phyloP scores from a whole-genome alignment of 176 grass and related monocot genomes.

The Tillandsia leiboldiana region DNA sequence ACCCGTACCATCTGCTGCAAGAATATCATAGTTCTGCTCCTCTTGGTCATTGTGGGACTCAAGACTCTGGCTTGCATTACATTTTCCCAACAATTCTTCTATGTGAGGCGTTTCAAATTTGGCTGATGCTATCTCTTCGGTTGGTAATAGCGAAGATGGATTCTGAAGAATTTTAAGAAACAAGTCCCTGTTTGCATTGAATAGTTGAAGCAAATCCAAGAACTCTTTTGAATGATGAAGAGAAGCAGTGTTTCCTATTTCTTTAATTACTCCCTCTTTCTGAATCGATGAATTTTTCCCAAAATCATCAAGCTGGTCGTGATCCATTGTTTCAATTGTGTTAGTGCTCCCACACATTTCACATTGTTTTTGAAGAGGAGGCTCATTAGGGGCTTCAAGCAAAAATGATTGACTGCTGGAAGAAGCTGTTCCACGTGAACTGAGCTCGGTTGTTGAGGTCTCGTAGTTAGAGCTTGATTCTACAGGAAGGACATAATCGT shows the following conservation, averaged over 20 bases:
- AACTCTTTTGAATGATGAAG: conserved; percentile 53
- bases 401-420: conserved; percentile 6
- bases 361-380: background rate
- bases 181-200: conserved; percentile 49
- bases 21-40: background rate
- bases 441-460: conserved; percentile 14
- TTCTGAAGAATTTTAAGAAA: conserved; percentile 63
- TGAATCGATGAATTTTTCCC: background rate
- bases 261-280: background rate
- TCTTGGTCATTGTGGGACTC: background rate
- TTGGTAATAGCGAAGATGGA: conserved; percentile 33
- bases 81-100: conserved; percentile 30
- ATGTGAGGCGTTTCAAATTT: conserved; percentile 38
- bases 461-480: conserved; percentile 25
- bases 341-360: conserved; percentile 11
- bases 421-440: conserved; percentile 18
- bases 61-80: conserved; percentile 8
- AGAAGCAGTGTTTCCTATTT: conserved; percentile 8
- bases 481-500: conserved; percentile 38
- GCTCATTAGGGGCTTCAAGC: background rate
- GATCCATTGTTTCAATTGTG: conserved; percentile 13
- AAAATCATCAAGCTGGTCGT: conserved; percentile 13
- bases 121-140: background rate
- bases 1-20: background rate
- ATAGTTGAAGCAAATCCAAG: conserved; percentile 44